Evolutionary conservation across 768 basidiomycete genomes (phyloP).

Genomic region (Fomitopsis pulvina): DNA sequence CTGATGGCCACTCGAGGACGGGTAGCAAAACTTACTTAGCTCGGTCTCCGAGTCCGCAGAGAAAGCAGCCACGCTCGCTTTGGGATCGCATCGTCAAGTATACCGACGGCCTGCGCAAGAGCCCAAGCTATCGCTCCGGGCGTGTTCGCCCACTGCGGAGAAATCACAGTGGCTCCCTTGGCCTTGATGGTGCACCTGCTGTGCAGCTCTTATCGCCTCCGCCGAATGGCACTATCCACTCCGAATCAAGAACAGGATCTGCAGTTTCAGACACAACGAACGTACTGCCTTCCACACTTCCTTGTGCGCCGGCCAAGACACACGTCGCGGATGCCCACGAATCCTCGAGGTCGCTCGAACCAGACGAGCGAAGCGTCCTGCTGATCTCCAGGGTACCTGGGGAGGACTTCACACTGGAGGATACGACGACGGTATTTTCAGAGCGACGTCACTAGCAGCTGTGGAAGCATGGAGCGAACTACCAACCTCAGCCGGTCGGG

Average conservation of each 20-base stretch:
- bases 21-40: too few species aligned
- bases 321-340: background rate
- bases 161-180: background rate
- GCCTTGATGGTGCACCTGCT: background rate
- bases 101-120: slow-evolving; percentile 11
- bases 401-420: slow-evolving; percentile 1
- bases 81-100: background rate
- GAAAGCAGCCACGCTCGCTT: background rate
- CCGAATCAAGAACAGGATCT: background rate
- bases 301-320: background rate
- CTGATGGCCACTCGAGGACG: background rate
- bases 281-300: background rate
- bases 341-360: background rate
- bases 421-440: background rate
- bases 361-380: slow-evolving; percentile 3
- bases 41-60: too few species aligned
- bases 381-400: slow-evolving; percentile 4
- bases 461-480: too few species aligned
- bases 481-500: too few species aligned
- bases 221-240: background rate
- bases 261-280: background rate
- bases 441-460: too few species aligned
- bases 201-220: background rate
- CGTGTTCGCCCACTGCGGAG: slow-evolving; percentile 2
- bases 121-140: slow-evolving; percentile 14